Evolutionary conservation across 1,284 basidiomycete genomes (phyloP).

Genomic region (Neolentinus lepideus): DNA sequence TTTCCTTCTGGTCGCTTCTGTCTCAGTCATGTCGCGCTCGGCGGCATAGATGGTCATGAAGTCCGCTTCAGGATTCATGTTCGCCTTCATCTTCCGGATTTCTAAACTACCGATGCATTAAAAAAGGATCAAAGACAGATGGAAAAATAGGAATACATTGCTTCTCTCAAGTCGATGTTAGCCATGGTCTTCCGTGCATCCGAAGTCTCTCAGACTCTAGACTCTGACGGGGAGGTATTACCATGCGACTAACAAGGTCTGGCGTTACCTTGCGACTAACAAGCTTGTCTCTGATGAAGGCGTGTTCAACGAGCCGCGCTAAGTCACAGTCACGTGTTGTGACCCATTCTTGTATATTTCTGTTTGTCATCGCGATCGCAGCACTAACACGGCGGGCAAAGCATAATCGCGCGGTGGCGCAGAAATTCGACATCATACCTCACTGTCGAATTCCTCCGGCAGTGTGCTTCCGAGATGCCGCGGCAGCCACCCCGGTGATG

Average conservation of each 20-base stretch:
- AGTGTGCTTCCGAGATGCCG: too few relatives aligned
- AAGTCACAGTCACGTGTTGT: background rate
- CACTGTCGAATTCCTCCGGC: too few relatives aligned
- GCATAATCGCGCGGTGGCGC: too few relatives aligned
- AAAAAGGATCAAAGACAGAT: background rate
- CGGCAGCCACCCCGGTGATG: too few relatives aligned
- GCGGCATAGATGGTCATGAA: constrained; percentile 64
- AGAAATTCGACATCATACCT: too few relatives aligned
- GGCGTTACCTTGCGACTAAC: too few relatives aligned
- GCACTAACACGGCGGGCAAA: background rate
- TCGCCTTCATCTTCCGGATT: constrained; percentile 56
- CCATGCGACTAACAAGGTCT: too few relatives aligned
- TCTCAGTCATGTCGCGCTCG: constrained; percentile 55
- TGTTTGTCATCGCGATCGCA: background rate
- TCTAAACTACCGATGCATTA: background rate
- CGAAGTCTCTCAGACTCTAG: too few relatives aligned
- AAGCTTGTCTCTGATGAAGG: too few relatives aligned
- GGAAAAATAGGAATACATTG: constrained; percentile 8
- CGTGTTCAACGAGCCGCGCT: too few relatives aligned
- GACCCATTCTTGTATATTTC: background rate
- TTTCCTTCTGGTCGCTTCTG: constrained; percentile 47
- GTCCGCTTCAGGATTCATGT: constrained; percentile 71
- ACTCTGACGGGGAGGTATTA: background rate
- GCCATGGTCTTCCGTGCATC: background rate
- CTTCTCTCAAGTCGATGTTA: constrained; percentile 23